phyloP scores from a whole-genome alignment of 1,284 basidiomycete species.

The Apiotrichum sp. region DNA sequence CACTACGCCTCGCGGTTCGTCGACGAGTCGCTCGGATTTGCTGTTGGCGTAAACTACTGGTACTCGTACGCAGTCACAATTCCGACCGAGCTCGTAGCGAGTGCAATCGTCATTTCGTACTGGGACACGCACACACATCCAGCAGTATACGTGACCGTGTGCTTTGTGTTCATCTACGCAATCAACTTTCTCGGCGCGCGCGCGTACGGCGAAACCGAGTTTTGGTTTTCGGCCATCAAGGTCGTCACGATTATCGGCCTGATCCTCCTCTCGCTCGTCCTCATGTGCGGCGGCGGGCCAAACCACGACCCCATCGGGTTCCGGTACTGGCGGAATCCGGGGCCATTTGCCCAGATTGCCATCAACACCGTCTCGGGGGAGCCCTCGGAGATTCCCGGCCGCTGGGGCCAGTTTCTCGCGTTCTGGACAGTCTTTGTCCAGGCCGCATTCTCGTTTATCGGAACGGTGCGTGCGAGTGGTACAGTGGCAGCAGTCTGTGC shows the following conservation, averaged over 20 bases:
- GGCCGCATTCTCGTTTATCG: constrained; percentile 77
- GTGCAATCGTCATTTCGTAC: constrained; percentile 30
- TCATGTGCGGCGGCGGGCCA: constrained; percentile 66
- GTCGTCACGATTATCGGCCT: constrained; percentile 33
- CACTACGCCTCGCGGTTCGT: constrained; percentile 50
- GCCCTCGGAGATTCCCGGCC: constrained; percentile 16
- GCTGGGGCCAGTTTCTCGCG: constrained; percentile 59
- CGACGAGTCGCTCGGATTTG: constrained; percentile 51
- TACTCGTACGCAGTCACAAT: constrained; percentile 1
- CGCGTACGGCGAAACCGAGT: constrained; percentile 37
- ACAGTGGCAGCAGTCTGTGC: too few relatives aligned
- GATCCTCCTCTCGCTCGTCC: constrained; percentile 59
- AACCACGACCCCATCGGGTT: constrained; percentile 46
- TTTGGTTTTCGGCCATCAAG: constrained; percentile 35
- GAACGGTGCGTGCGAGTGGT: constrained; percentile 47
- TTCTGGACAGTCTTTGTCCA: constrained; percentile 65
- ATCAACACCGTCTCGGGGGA: constrained; percentile 13
- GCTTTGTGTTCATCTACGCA: constrained; percentile 40
- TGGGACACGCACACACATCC: constrained; percentile 33
- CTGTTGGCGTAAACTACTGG: constrained; percentile 5
- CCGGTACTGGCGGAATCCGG: constrained; percentile 62
- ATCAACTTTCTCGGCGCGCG: constrained; percentile 47
- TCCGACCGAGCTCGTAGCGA: constrained; percentile 21
- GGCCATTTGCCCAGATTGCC: constrained; percentile 30
- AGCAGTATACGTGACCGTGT: constrained; percentile 48